phyloP scores from a whole-genome alignment of 306 rosid genomes.

The Comarum palustre region DNA sequence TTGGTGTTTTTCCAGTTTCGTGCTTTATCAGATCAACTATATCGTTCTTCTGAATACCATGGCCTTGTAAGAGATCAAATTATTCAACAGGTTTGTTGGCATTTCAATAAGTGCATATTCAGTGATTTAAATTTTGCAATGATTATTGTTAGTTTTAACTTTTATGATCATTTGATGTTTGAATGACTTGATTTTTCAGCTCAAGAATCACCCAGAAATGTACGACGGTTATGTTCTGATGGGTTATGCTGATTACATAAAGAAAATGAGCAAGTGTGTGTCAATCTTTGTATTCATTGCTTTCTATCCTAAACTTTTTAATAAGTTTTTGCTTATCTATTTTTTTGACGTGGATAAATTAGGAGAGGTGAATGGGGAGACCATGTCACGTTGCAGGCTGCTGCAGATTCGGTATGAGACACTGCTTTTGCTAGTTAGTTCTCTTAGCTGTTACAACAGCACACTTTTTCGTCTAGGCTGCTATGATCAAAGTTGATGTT shows the following conservation, averaged over 20 bases:
- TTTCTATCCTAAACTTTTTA: conserved; percentile 6
- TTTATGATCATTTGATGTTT: not conserved
- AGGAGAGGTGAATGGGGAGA: conserved; percentile 99
- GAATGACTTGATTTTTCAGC: conserved; percentile 43
- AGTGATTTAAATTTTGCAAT: conserved; percentile 13
- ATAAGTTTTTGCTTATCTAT: conserved; percentile 19
- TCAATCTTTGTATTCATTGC: conserved; percentile 15
- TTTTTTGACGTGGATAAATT: conserved; percentile 34
- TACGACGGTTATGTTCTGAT: conserved; percentile 83
- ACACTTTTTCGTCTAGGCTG: not conserved
- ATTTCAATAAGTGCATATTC: conserved; percentile 10
- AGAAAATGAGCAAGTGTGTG: conserved; percentile 78
- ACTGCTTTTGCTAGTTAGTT: conserved; percentile 18
- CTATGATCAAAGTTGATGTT: not conserved
- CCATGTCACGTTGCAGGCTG: conserved; percentile 97
- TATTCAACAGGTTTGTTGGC: conserved; percentile 62
- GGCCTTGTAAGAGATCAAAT: conserved; percentile 77
- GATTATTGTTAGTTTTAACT: too few relatives aligned
- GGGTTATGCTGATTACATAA: conserved; percentile 76
- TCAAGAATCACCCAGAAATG: conserved; percentile 45
- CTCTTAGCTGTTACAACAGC: conserved; percentile 1
- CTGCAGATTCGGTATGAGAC: conserved; percentile 85
- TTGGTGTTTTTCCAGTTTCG: conserved; percentile 66
- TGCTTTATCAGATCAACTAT: conserved; percentile 89
- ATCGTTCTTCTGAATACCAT: conserved; percentile 81